phyloP scores from a whole-genome alignment of 441 rosid species.

The Biscutella auriculata region DNA sequence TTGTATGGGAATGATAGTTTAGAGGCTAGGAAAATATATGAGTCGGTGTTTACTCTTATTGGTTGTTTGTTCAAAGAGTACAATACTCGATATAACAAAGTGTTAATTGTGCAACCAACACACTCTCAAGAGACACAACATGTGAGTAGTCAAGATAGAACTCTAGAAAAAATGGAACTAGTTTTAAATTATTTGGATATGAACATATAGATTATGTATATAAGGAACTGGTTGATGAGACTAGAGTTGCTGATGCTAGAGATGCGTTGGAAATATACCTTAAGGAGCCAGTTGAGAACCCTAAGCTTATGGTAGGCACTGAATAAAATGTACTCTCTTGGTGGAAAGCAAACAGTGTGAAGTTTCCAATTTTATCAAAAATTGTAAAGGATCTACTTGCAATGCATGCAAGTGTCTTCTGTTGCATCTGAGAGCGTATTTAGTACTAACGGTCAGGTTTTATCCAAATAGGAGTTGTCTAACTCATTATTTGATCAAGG shows the following conservation, averaged over 20 bases:
- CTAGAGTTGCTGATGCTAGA: background rate
- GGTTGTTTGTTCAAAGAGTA: background rate
- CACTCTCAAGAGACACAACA: too few species aligned
- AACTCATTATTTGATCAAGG: background rate
- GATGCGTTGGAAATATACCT: background rate
- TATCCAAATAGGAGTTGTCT: background rate
- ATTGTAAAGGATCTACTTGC: background rate
- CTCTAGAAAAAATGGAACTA: too few species aligned
- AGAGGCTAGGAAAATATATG: background rate
- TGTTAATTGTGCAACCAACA: too few species aligned
- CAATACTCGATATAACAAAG: too few species aligned
- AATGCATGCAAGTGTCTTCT: background rate
- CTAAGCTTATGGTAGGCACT: background rate
- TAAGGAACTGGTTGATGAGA: background rate
- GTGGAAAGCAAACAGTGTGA: background rate
- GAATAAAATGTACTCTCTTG: background rate
- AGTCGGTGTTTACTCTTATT: background rate
- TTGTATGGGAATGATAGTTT: background rate
- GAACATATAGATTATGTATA: background rate
- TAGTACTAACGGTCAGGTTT: background rate
- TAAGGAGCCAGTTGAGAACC: background rate
- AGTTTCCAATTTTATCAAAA: background rate
- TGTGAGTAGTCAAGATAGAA: too few species aligned
- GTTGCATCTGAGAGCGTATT: background rate
- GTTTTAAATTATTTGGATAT: background rate